These are phyloP conservation scores for Citrullus colocynthis DNA, from an alignment of 306 rosid genomes.

Conservation along the genomic window DNA sequence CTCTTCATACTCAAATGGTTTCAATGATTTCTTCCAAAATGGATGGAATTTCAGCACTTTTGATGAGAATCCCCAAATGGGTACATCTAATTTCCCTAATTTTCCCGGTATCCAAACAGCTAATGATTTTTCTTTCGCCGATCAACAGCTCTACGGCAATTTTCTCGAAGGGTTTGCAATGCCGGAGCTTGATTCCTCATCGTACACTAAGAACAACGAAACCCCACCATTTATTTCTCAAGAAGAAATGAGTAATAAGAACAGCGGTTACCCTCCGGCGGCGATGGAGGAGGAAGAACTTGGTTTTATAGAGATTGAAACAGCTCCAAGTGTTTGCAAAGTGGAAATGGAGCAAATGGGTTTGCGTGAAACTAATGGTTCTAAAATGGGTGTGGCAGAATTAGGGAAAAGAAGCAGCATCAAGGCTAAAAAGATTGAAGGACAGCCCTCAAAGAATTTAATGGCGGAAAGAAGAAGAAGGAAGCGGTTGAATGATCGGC, in stretches of 20 bases:
- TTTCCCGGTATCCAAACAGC: conserved; percentile 26
- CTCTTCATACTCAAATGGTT: conserved; percentile 27
- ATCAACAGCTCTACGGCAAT: background rate
- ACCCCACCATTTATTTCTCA: conserved; percentile 34
- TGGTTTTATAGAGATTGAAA: conserved; percentile 34
- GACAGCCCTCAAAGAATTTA: conserved; percentile 11
- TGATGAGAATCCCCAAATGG: conserved; percentile 46
- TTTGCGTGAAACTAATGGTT: background rate
- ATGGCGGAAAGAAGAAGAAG: conserved; percentile 14
- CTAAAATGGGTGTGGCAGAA: background rate
- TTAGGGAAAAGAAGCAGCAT: background rate
- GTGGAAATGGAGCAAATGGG: conserved; percentile 41
- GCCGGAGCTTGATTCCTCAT: conserved; percentile 44
- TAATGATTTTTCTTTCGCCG: conserved; percentile 36
- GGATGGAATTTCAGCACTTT: conserved; percentile 50
- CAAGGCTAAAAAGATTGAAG: conserved; percentile 5
- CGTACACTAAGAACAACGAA: conserved; percentile 27
- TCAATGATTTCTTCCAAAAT: conserved; percentile 46
- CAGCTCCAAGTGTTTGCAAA: conserved; percentile 25
- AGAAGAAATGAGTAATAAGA: conserved; percentile 14
- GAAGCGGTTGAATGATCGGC: conserved; percentile 14
- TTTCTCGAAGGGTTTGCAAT: conserved; percentile 37
- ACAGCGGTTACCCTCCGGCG: conserved; percentile 25
- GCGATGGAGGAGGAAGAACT: conserved; percentile 53
- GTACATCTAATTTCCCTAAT: conserved; percentile 27